Base-by-base conservation (phyloP, 495 filamentous ascomycete species). In the Penicillium angulare region DNA sequence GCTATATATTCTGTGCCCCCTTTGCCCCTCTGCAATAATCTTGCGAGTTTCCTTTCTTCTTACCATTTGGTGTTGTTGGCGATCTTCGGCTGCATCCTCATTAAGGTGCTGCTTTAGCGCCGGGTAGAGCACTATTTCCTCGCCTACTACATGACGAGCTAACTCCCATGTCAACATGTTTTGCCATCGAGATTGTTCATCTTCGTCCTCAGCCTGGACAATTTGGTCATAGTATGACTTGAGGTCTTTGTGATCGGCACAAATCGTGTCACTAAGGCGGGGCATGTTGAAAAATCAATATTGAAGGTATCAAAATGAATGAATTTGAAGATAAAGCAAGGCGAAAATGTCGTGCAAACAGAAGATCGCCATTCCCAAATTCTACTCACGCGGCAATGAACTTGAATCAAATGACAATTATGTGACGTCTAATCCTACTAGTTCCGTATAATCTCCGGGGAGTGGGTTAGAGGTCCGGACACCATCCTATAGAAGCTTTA, bases 161-260 rank as follows among this genome's bases (percentile, higher is more conserved):
- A 89, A 68, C 53, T 84, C 80, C 86, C 86, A 89, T 12, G 80
- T 80, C 45, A 87, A 84, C 47, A 81, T 77, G 43, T 88, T 88
- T 58, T 81, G 79, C 61, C 73, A 87, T 12, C 76, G 66, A 0
- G 63, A 67, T 48, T 76, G 75, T 8, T 76, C 70, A 43, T 84
- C 80, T 22, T 58, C 50, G 38, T 85, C 76, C 5, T 52, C 69
- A 6, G 78, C 59, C 20, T 67, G 65, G 36, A 78, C 55, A 34
- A 86, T 78, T 13, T 76, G 75, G 35, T 80, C 62, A 61, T 83
- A 81, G 63, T 77, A 82, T 3, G 69, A 43, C 50, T 87, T 72
- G 18, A 87, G 68, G 47, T 85, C 72, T 6, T 67, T 63, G 59
- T 89, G 86, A 63, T 89, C 86, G 27, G 77, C 61, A 31, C 44